Evolutionary conservation across 345 rosid genomes (phyloP), one percentile per base, ranked within the genome.

Genomic region (Leavenworthia alabamica): DNA sequence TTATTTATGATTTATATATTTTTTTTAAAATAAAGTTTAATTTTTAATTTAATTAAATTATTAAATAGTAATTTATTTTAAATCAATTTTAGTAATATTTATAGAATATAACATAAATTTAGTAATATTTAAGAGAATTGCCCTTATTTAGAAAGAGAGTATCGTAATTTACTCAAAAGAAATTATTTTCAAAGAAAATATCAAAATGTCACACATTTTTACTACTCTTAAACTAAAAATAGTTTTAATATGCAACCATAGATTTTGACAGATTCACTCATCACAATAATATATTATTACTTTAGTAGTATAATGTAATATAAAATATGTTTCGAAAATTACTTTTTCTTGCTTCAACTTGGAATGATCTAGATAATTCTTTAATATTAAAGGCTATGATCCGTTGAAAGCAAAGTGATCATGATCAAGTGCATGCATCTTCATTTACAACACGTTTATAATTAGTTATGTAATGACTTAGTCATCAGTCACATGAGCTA

Each of bases 401-500:
- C 40, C 12, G 40, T 63, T 56, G 73, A 69, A 60, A 60, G 49
- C 52, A 47, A 63, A 56, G 47, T 41, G 54, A 50, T 52, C 9
- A 29, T 28, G 16, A 11, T 19, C 0, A 43, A 64, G 49, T 71
- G 60, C 75, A 71, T 71, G 75, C 51, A 71, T 71, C 75, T 71
- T 26, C 33, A 64, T 32, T 49, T 57, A 50, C 1, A 44, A 8
- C 75, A 71, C 75, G 75, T 63, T 64, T 29, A 3, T 35, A 60
- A 61, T 69, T 39, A 56, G 5, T 23, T 59, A 43, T 43, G 62
- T 28, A 44, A 62, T 16, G 74, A 62, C 64, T 62, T 37, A 55
- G 63, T 55, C 74, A 45, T 46, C 22, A 15, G 51, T 14, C 63
- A 62, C 68, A 70, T 55, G 74, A 62, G 37, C 68, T n/a, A 55